Base-by-base conservation (phyloP, 1,284 basidiomycete genomes). In the Ustilago tritici region DNA sequence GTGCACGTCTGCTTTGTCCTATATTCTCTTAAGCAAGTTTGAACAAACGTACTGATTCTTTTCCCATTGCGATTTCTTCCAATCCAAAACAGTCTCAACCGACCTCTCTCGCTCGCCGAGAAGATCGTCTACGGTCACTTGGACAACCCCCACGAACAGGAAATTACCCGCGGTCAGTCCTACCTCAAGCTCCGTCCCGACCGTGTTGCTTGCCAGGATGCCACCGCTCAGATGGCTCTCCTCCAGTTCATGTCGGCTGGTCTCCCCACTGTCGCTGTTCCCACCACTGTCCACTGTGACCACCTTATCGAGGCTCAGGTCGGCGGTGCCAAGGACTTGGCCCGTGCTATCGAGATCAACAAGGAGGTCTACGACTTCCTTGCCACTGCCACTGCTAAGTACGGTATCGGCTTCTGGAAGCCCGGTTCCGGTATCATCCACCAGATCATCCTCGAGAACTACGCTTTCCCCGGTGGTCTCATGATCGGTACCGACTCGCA, bases 401-500 rank as follows among this genome's bases (percentile, higher is more conserved):
- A 98, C 88, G 95, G 95, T 86, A 94, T 98, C 82, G 96, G 95
- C 79, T 99, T 99, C 91, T 99, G 96, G 97, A 94, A 93, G 89
- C 95, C 96, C 61, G 96, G 97, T 84, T 97, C 95, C 85, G 96
- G 96, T 89, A 99, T 88, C 79, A 88, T 88, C 64, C 88, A 88
- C 81, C 82, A 83, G 73, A 86, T 86, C 76, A 94, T 99, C 84
- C 91, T 98, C 83, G 96, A 99, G 88, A 98, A 99, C 90, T 98
- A 98, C 87, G 97, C 96, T 15, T 95, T 96, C 91, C 96, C 96
- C 65, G 96, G 96, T 90, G 94, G 95, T 87, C 90, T 99, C 70
- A 99, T 99, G 97, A 97, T 99, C 83, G 97, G 97, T 88, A 98
- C 96, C 75, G 96, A 99, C 89, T 98, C 96, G 61, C 97, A 99